Conservation (phyloP, 2,329 filamentous ascomycete genomes). For the Endothia cerciana region DNA sequence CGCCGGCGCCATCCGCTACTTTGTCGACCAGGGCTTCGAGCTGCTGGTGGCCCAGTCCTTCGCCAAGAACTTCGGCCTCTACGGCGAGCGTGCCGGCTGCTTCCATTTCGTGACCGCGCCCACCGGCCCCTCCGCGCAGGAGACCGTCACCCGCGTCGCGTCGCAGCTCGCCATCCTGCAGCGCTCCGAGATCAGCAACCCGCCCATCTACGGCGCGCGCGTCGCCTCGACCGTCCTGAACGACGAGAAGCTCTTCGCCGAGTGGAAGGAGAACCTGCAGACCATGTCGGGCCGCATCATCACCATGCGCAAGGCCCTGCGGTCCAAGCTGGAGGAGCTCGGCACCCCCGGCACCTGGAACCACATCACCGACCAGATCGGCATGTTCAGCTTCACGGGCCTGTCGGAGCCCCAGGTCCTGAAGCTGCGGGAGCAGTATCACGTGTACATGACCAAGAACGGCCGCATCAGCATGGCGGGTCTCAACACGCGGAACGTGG, state of each 20-base stretch:
- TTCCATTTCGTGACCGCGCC: slow-evolving; percentile 91
- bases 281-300: slow-evolving; percentile 97
- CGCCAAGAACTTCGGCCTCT: slow-evolving; percentile 97
- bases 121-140: slow-evolving; percentile 63
- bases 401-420: slow-evolving; percentile 74
- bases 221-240: slow-evolving; percentile 87
- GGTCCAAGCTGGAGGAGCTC: slow-evolving; percentile 79
- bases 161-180: slow-evolving; percentile 93
- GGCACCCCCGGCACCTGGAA: slow-evolving; percentile 91
- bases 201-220: slow-evolving; percentile 89
- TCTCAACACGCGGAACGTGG: slow-evolving; percentile 88
- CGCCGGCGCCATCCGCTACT: slow-evolving; percentile 91
- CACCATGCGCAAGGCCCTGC: slow-evolving; percentile 80
- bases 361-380: slow-evolving; percentile 98
- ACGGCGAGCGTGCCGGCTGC: slow-evolving; percentile 93
- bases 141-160: slow-evolving; percentile 66
- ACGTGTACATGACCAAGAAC: slow-evolving; percentile 96
- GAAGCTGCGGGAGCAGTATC: slow-evolving; percentile 69
- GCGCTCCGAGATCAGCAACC: slow-evolving; percentile 96
- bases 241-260: slow-evolving; percentile 75
- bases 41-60: slow-evolving; percentile 90
- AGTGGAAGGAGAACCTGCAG: slow-evolving; percentile 90
- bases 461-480: slow-evolving; percentile 98
- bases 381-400: slow-evolving; percentile 97
- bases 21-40: slow-evolving; percentile 88